Evolutionary conservation across 768 basidiomycete genomes (phyloP), one percentile per base, ranked within the genome.

Genomic region (Lactarius trivialis): DNA sequence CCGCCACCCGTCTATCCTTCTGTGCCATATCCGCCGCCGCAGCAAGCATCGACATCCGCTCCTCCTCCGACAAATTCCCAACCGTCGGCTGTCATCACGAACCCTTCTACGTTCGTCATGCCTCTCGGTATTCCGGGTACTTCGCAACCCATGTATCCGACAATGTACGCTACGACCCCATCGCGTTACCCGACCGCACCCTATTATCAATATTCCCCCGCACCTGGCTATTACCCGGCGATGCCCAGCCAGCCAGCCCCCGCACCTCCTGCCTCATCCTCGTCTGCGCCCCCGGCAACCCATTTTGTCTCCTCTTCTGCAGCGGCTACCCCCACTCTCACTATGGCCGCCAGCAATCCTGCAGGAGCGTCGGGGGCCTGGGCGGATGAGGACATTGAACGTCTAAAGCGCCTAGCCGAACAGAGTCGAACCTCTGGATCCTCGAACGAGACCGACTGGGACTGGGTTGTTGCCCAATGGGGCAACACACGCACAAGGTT

Each of bases 361-460:
- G 71, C 69, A 4, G 80, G 81, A 62, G 84, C 84, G 58, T 85
- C 86, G 55, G 89, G 88, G 0, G 78, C 86, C 7, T 92, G 90
- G 91, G 82, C 86, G 3, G 86, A 89, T 7, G 88, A 87, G 61
- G 91, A 93, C 70, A 82, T 81, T 0, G 86, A 88, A 64, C 79
- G 82, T 43, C 70, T 93, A 61, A 85, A 79, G 71, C 82, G 78
- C 56, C 70, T 92, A 24, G 84, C 86, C 0, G 90, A 91, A 64
- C 83, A 89, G 56, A 85, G 84, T 69, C 81, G 69, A 58, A 67
- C 81, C 60, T 72, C 76, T 55, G 72, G 71, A 33, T 76, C 69
- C 17, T 70, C 77, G 5, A 70, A 71, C 14, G 85, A 87, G 61
- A 85, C 87, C 43, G 86, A 88, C 55, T 93, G 90, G 90, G 90